These are phyloP conservation scores for Laburnicola sp. DNA, from an alignment of 2,329 filamentous ascomycete genomes.

Conservation along the genomic window DNA sequence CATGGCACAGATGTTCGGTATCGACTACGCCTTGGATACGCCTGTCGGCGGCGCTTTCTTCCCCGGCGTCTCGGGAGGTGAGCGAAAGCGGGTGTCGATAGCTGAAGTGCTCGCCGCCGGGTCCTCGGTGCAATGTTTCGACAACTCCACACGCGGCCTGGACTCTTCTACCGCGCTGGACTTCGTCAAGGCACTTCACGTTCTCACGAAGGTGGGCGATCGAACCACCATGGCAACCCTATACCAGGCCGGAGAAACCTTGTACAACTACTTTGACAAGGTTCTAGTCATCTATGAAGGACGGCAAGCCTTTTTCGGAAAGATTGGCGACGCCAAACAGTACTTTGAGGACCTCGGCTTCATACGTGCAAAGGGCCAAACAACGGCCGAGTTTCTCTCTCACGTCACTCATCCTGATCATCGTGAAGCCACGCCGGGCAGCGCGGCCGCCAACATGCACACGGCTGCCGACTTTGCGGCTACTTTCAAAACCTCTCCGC, in stretches of 20 bases:
- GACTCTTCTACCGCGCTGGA: conserved; percentile 54
- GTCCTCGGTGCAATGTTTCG: conserved; percentile 69
- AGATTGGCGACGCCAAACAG: conserved; percentile 63
- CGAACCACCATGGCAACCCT: conserved; percentile 83
- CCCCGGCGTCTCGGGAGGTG: conserved; percentile 78
- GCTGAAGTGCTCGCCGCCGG: conserved; percentile 79
- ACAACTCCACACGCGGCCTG: conserved; percentile 52
- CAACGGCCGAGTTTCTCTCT: conserved; percentile 71
- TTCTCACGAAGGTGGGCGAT: conserved; percentile 78
- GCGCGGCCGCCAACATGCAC: background rate
- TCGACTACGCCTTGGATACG: conserved; percentile 82
- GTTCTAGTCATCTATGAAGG: conserved; percentile 79
- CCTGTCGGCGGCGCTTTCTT: conserved; percentile 81
- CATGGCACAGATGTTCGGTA: conserved; percentile 83
- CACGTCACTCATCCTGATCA: conserved; percentile 53
- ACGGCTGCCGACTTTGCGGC: background rate
- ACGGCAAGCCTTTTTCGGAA: conserved; percentile 74
- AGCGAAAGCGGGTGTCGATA: conserved; percentile 78
- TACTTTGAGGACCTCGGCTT: conserved; percentile 82
- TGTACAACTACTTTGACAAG: conserved; percentile 79
- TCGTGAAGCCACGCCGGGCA: conserved; percentile 38
- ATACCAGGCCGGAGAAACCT: conserved; percentile 82
- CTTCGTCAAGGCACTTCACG: conserved; percentile 51
- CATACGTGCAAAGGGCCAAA: conserved; percentile 36
- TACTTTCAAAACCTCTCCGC: background rate